A percentile compares a stretch with the other conserved stretches of the same genome.
These are phyloP conservation scores for Grigorovia jiainica DNA, from an alignment of 805 yeast genomes.

Conservation along the genomic window DNA sequence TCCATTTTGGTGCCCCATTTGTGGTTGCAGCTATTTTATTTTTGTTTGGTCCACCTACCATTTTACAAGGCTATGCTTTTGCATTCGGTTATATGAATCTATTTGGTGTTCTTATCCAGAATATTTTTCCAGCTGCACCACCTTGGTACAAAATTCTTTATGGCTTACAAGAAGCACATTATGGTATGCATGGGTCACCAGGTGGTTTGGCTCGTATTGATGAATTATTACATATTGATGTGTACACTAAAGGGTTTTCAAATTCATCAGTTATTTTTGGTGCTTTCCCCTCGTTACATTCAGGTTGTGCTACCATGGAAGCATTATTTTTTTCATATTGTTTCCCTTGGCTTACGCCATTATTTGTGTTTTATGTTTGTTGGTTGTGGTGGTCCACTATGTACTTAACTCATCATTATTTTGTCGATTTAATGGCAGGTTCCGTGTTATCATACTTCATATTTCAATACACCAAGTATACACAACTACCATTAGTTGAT, in stretches of 20 bases:
- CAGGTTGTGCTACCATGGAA: conserved; percentile 92
- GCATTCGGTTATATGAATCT: conserved; percentile 94
- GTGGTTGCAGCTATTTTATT: conserved; percentile 71
- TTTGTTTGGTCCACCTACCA: conserved; percentile 85
- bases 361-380: conserved; percentile 69
- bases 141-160: conserved; percentile 90
- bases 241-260: conserved; percentile 73
- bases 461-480: conserved; percentile 60
- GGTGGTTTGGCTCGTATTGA: conserved; percentile 93
- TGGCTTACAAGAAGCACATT: conserved; percentile 84
- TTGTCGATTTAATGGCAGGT: conserved; percentile 89
- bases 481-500: conserved; percentile 53
- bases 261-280: conserved; percentile 93
- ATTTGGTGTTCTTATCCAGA: conserved; percentile 73
- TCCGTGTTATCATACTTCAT: conserved; percentile 68
- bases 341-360: conserved; percentile 59
- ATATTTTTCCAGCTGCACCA: conserved; percentile 87
- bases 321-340: conserved; percentile 76
- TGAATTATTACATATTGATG: conserved; percentile 60
- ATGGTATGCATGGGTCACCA: conserved; percentile 86
- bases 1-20: conserved; percentile 87
- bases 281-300: conserved; percentile 79
- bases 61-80: conserved; percentile 75
- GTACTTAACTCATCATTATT: conserved; percentile 96
- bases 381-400: conserved; percentile 99